These are phyloP conservation scores for Millerago galiae DNA, from an alignment of 805 yeast species.

Conservation along the genomic window DNA sequence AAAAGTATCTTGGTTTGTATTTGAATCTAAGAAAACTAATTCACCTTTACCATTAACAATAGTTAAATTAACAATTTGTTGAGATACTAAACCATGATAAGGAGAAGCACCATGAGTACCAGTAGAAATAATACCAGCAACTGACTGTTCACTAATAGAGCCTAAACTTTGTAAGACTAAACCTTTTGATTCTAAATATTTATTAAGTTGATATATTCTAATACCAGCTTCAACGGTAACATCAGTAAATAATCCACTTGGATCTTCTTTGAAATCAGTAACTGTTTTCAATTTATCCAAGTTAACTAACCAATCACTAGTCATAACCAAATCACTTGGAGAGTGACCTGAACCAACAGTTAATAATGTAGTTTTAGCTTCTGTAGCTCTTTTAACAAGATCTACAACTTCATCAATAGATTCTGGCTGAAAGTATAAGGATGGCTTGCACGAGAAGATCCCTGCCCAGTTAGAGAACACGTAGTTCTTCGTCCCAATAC, in stretches of 20 bases:
- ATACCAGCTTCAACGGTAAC: conserved; percentile 94
- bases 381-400: conserved; percentile 61
- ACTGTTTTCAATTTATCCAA: conserved; percentile 69
- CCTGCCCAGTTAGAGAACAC: conserved; percentile 71
- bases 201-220: conserved; percentile 68
- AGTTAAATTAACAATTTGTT: conserved; percentile 75
- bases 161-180: conserved; percentile 89
- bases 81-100: conserved; percentile 83
- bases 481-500: conserved; percentile 28
- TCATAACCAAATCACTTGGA: conserved; percentile 86
- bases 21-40: conserved; percentile 38
- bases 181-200: conserved; percentile 51
- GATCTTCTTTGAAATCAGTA: conserved; percentile 38
- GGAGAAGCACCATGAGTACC: conserved; percentile 97
- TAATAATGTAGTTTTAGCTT: conserved; percentile 57
- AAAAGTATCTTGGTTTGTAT: conserved; percentile 64
- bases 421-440: conserved; percentile 71
- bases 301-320: conserved; percentile 81
- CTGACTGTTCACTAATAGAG: conserved; percentile 86
- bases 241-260: conserved; percentile 70
- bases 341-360: conserved; percentile 94
- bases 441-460: conserved; percentile 74
- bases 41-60: conserved; percentile 75
- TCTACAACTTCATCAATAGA: conserved; percentile 59
- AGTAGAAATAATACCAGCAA: conserved; percentile 94